Conservation (phyloP, 768 basidiomycete genomes). For the Tulasnella sp. region DNA sequence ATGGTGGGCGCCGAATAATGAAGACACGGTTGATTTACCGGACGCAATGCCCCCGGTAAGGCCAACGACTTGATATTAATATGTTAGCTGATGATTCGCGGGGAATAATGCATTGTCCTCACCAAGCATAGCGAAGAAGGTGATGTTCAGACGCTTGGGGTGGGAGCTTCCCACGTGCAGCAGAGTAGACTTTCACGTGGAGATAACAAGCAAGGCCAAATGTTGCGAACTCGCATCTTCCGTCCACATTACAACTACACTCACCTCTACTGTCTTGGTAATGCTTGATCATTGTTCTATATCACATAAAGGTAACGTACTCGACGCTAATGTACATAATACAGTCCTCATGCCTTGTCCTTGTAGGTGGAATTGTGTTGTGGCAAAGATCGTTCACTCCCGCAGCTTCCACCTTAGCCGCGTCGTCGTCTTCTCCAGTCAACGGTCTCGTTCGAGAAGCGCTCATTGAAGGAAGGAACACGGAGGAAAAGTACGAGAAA, state of each 20-base stretch:
- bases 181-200: too few relatives aligned
- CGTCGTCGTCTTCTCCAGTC: slow-evolving; percentile 65
- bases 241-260: too few relatives aligned
- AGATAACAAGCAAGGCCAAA: too few relatives aligned
- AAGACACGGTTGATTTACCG: slow-evolving; percentile 88
- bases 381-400: slow-evolving; percentile 96
- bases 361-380: slow-evolving; percentile 73
- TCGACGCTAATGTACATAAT: neutral
- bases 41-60: slow-evolving; percentile 95
- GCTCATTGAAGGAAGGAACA: slow-evolving; percentile 75
- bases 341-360: slow-evolving; percentile 13
- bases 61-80: slow-evolving; percentile 55
- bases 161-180: too few relatives aligned
- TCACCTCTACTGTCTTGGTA: too few relatives aligned
- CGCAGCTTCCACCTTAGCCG: slow-evolving; percentile 53
- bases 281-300: slow-evolving; percentile 97
- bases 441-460: slow-evolving; percentile 83
- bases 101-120: neutral
- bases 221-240: too few relatives aligned
- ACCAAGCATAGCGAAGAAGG: slow-evolving; percentile 15
- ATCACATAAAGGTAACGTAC: slow-evolving; percentile 67
- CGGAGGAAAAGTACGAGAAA: slow-evolving; percentile 78
- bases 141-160: too few relatives aligned
- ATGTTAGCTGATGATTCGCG: neutral
- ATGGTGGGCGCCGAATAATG: slow-evolving; percentile 46